Evolutionary conservation across 257 asterid species (phyloP).

Genomic region (Linaria vulgaris): DNA sequence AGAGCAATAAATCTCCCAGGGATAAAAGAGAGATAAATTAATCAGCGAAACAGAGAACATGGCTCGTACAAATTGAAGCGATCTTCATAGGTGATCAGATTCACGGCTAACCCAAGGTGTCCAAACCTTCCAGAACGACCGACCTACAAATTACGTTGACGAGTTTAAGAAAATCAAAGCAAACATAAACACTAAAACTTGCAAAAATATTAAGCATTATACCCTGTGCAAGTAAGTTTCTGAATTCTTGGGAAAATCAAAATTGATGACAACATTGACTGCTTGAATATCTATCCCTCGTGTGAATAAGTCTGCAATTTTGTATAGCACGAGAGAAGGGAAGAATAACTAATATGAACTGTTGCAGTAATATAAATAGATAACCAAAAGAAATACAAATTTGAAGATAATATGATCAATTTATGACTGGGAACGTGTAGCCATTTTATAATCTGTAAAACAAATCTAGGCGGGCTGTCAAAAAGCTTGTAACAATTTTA

Average conservation of each 20-base stretch:
- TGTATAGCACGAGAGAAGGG: neutral
- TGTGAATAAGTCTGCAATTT: conserved; percentile 65
- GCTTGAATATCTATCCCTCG: conserved; percentile 90
- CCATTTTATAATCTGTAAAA: too few relatives aligned
- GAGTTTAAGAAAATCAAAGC: conserved; percentile 4
- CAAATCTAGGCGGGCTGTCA: too few relatives aligned
- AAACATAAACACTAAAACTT: neutral
- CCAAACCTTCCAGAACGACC: conserved; percentile 88
- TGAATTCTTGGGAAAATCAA: conserved; percentile 79
- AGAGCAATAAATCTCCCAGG: neutral
- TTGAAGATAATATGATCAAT: neutral
- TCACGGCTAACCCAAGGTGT: conserved; percentile 80
- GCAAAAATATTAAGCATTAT: conserved; percentile 9
- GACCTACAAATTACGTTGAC: conserved; percentile 41
- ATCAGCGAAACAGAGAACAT: conserved; percentile 7
- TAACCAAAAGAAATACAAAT: neutral
- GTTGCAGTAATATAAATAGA: neutral
- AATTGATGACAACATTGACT: conserved; percentile 78
- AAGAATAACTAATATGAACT: conserved; percentile 12
- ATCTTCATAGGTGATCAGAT: conserved; percentile 73
- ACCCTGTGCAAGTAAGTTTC: conserved; percentile 88
- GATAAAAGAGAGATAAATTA: conserved; percentile 10
- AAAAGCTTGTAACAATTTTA: too few relatives aligned
- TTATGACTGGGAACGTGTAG: neutral
- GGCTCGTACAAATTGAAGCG: conserved; percentile 67